phyloP scores from a whole-genome alignment of 2,329 filamentous ascomycete genomes.

The Seiridium unicorne region DNA sequence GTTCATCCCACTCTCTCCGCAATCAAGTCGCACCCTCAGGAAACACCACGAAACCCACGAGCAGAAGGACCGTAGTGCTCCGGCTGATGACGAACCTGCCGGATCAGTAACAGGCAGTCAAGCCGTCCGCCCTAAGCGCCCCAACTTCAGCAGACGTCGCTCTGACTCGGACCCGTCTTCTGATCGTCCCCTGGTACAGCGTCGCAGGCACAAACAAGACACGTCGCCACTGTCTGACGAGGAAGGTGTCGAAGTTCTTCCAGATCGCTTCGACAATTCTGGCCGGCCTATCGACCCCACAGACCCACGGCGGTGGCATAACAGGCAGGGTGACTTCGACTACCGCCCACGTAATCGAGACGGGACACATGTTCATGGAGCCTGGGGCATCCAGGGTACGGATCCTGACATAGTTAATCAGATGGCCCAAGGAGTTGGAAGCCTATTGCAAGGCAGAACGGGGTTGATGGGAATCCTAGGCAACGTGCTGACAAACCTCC shows the following conservation, averaged over 20 bases:
- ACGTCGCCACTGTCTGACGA: conserved; percentile 13
- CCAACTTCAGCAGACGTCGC: not conserved
- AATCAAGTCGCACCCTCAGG: conserved; percentile 25
- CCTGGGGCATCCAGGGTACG: conserved; percentile 11
- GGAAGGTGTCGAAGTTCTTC: conserved; percentile 25
- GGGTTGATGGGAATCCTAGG: conserved; percentile 11
- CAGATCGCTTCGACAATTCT: conserved; percentile 27
- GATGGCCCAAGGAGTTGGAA: conserved; percentile 10
- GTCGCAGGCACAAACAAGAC: not conserved
- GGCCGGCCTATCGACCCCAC: conserved; percentile 13
- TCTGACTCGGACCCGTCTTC: conserved; percentile 11
- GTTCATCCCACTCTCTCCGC: conserved; percentile 27
- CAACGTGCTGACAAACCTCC: conserved; percentile 5
- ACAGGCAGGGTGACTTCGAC: conserved; percentile 19
- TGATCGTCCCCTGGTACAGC: conserved; percentile 1
- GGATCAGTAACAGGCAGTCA: not conserved
- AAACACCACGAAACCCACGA: conserved; percentile 18
- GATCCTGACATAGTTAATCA: conserved; percentile 12
- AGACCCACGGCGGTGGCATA: conserved; percentile 6
- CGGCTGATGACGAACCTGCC: not conserved
- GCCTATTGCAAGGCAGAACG: conserved; percentile 9
- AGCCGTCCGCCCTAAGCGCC: not conserved
- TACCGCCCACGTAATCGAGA: conserved; percentile 14
- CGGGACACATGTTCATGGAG: conserved; percentile 5
- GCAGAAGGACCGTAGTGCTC: conserved; percentile 5